Percentiles rank a stretch among this genome's conserved stretches.
phyloP scores from a whole-genome alignment of 2,329 filamentous ascomycete genomes.

The Ophiosphaerella herpotricha region DNA sequence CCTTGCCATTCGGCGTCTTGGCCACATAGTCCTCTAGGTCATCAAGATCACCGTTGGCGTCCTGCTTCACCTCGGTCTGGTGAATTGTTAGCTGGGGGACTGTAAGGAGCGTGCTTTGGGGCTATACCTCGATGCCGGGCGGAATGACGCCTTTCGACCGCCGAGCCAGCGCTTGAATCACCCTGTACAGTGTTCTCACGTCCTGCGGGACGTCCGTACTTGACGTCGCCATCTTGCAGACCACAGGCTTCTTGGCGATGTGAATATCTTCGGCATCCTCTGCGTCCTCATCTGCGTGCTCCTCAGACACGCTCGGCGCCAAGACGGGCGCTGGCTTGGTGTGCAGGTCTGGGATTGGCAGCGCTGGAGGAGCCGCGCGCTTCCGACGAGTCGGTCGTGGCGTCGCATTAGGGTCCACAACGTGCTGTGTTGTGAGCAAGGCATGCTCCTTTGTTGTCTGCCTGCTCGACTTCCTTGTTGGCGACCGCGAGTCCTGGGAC shows the following conservation, averaged over 20 bases:
- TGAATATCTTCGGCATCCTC: slow-evolving; percentile 19
- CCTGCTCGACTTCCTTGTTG: slow-evolving; percentile 20
- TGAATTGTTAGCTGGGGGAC: slow-evolving; percentile 1
- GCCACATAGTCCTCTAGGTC: no score
- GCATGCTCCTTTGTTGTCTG: no score
- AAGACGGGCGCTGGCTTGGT: slow-evolving; percentile 10
- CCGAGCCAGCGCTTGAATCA: slow-evolving; percentile 16
- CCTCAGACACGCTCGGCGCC: slow-evolving; percentile 14
- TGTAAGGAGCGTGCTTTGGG: slow-evolving; percentile 7
- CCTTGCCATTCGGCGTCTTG: no score
- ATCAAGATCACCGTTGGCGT: no score
- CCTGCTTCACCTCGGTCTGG: no score
- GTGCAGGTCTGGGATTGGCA: slow-evolving; percentile 13
- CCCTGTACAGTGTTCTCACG: slow-evolving; percentile 18
- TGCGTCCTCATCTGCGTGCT: slow-evolving; percentile 8
- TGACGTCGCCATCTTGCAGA: slow-evolving; percentile 12
- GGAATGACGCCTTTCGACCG: slow-evolving; percentile 20
- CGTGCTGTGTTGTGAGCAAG: no score
- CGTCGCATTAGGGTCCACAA: no score
- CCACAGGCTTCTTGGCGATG: slow-evolving; percentile 20
- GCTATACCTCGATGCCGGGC: slow-evolving; percentile 21
- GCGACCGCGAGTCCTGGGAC: slow-evolving; percentile 15
- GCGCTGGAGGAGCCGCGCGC: background rate
- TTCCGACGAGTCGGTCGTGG: background rate
- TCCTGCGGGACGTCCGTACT: slow-evolving; percentile 18